These are phyloP conservation scores for Pyrenophora teres DNA, from an alignment of 2,329 filamentous ascomycete species.

Conservation along the genomic window DNA sequence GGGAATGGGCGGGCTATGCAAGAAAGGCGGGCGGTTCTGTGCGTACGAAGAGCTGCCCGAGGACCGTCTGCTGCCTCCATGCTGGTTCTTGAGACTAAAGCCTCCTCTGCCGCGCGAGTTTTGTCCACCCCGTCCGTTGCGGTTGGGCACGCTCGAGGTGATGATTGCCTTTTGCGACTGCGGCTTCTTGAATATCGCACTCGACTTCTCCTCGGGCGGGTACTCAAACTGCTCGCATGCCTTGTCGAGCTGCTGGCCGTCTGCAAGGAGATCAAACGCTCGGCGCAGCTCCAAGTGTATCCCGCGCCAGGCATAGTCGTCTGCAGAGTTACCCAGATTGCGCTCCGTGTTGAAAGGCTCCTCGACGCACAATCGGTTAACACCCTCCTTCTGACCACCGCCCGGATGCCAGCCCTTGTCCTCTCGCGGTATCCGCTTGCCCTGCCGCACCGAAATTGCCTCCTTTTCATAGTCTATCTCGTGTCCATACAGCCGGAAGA, in stretches of 20 bases:
- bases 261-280: slow-evolving; percentile 81
- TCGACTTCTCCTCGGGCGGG: slow-evolving; percentile 74
- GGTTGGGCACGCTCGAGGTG: slow-evolving; percentile 53
- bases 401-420: slow-evolving; percentile 86
- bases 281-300: slow-evolving; percentile 87
- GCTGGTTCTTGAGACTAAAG: slow-evolving; percentile 56
- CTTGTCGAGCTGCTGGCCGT: slow-evolving; percentile 73
- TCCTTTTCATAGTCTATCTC: slow-evolving; percentile 87
- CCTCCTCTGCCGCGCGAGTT: slow-evolving; percentile 53
- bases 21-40: slow-evolving; percentile 45
- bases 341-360: slow-evolving; percentile 91
- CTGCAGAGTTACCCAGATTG: slow-evolving; percentile 94
- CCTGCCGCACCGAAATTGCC: slow-evolving; percentile 83
- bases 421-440: slow-evolving; percentile 75
- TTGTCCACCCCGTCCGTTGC: slow-evolving; percentile 53
- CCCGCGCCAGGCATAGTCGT: slow-evolving; percentile 91
- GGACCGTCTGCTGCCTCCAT: slow-evolving; percentile 55
- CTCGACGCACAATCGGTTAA: slow-evolving; percentile 87
- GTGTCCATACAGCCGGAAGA: slow-evolving; percentile 93
- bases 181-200: slow-evolving; percentile 57
- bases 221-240: slow-evolving; percentile 89
- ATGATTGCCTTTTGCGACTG: slow-evolving; percentile 61
- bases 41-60: slow-evolving; percentile 60
- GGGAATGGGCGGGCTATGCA: slow-evolving; percentile 51
- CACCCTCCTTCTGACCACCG: slow-evolving; percentile 53